Evolutionary conservation across 192 early-diverging fungal species (phyloP).

Genomic region (Coemansia erecta): DNA sequence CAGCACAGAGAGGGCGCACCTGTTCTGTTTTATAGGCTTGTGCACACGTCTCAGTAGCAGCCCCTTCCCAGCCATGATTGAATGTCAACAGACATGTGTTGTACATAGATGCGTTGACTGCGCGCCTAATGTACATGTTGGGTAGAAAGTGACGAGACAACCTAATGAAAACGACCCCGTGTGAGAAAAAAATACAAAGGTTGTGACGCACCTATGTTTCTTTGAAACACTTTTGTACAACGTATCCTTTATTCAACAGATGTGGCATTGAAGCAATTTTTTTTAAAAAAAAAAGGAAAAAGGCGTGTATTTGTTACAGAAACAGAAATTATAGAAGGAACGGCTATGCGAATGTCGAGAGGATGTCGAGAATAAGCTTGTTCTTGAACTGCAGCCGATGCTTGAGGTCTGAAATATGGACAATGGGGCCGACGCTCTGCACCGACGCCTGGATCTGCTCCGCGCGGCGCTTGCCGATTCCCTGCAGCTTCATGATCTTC

Average conservation of each 20-base stretch:
- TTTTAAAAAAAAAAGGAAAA: not conserved
- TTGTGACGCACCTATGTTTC: not conserved
- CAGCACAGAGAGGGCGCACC: too few species aligned
- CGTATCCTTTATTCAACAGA: not conserved
- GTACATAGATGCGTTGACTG: too few species aligned
- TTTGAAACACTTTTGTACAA: not conserved
- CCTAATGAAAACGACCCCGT: too few species aligned
- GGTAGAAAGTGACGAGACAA: too few species aligned
- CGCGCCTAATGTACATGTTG: too few species aligned
- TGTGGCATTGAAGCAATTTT: not conserved
- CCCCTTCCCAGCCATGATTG: too few species aligned
- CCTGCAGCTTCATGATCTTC: constrained; percentile 56
- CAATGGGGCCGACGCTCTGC: constrained; percentile 40
- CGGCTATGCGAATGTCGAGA: constrained; percentile 45
- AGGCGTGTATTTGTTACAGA: not conserved
- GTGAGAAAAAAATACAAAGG: not conserved
- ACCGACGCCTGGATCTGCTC: constrained; percentile 55
- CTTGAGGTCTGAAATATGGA: constrained; percentile 38
- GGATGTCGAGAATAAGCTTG: constrained; percentile 46
- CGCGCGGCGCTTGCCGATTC: constrained; percentile 60
- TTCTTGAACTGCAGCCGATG: constrained; percentile 42
- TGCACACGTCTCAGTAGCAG: too few species aligned
- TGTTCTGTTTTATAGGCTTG: too few species aligned
- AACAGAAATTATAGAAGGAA: not conserved
- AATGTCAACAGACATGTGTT: too few species aligned